Evolutionary conservation across 768 basidiomycete genomes (phyloP).

Genomic region (Phlebiopsis gigantea): DNA sequence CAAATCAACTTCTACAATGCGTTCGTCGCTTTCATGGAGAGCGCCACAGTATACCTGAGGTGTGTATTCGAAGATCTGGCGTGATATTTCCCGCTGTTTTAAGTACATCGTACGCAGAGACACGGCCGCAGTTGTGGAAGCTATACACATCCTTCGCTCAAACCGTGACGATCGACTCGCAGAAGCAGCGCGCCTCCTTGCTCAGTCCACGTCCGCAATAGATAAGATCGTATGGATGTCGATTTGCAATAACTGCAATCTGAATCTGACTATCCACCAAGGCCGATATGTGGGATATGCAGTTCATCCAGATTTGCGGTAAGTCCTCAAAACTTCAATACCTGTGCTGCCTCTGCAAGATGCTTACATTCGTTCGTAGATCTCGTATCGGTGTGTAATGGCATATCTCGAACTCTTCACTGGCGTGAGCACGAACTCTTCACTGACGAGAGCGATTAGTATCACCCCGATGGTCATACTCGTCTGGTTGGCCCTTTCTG

Average conservation of each 20-base stretch:
- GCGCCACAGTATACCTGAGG: not conserved
- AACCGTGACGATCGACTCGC: not conserved
- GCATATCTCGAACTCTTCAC: not conserved
- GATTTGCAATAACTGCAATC: too few relatives aligned
- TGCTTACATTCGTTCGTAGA: not conserved
- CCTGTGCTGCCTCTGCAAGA: not conserved
- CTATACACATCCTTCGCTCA: not conserved
- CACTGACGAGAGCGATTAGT: not conserved
- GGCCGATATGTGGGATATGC: not conserved
- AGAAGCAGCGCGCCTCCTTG: not conserved
- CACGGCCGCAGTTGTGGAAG: not conserved
- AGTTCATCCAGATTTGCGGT: not conserved
- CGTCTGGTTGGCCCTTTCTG: not conserved
- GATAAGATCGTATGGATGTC: too few relatives aligned
- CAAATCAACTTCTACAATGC: not conserved
- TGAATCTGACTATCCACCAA: too few relatives aligned
- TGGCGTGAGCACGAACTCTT: not conserved
- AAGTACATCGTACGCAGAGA: not conserved
- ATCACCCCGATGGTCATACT: not conserved
- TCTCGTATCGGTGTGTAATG: not conserved
- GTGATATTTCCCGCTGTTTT: too few relatives aligned
- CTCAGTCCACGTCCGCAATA: not conserved
- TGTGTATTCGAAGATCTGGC: too few relatives aligned
- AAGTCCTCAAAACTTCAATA: not conserved
- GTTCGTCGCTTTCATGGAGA: not conserved